These are phyloP conservation scores for Rhodamnia argentea DNA, from an alignment of 345 rosid genomes.

Conservation along the genomic window DNA sequence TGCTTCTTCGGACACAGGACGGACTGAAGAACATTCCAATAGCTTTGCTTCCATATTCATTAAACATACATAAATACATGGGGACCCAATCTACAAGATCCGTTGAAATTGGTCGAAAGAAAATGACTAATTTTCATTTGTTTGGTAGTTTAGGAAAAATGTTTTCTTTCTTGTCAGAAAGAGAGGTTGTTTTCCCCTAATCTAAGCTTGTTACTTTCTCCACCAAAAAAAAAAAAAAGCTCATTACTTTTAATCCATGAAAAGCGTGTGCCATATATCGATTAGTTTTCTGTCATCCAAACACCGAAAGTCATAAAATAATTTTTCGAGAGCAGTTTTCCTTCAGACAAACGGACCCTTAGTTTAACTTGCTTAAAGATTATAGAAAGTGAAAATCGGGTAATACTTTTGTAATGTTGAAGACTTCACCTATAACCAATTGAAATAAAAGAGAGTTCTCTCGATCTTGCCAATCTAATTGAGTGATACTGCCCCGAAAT, in stretches of 20 bases:
- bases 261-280: no score
- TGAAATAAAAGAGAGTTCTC: neutral
- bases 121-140: no score
- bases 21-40: neutral
- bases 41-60: neutral
- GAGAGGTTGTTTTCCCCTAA: no score
- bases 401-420: neutral
- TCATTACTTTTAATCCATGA: no score
- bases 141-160: no score
- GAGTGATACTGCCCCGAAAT: neutral
- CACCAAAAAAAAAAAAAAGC: no score
- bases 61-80: neutral
- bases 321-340: no score
- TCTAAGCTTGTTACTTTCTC: no score
- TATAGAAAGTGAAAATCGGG: neutral
- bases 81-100: neutral
- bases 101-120: neutral
- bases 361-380: neutral
- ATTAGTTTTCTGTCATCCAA: no score
- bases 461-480: neutral
- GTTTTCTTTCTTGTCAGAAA: no score
- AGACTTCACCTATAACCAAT: neutral
- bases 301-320: no score
- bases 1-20: neutral
- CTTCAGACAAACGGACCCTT: no score